phyloP scores from a whole-genome alignment of 2,329 filamentous ascomycete genomes.

The Nothophaeocryptopus gaeumannii region DNA sequence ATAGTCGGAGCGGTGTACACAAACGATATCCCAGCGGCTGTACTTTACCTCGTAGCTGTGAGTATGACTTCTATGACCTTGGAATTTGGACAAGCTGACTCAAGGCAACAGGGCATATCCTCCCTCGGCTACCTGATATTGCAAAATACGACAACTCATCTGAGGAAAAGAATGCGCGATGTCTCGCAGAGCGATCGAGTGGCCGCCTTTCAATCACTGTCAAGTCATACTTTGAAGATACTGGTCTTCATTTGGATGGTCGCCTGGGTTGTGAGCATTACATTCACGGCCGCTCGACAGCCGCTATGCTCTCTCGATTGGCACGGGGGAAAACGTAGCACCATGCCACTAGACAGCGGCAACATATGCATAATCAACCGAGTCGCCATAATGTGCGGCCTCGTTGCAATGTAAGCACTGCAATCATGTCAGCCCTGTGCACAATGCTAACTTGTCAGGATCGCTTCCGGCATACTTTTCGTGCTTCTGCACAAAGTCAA shows the following conservation, averaged over 20 bases:
- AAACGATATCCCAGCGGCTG: conserved; percentile 23
- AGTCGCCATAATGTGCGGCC: conserved; percentile 23
- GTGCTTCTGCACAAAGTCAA: conserved; percentile 26
- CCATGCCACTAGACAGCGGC: conserved; percentile 18
- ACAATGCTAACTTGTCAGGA: conserved; percentile 16
- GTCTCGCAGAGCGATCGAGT: conserved; percentile 18
- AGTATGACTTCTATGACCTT: neutral
- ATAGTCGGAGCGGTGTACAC: conserved; percentile 13
- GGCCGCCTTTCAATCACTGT: conserved; percentile 17
- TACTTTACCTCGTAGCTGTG: conserved; percentile 24
- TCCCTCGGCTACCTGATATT: conserved; percentile 22
- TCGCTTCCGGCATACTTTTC: conserved; percentile 23
- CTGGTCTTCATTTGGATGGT: conserved; percentile 27
- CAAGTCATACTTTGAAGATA: conserved; percentile 19
- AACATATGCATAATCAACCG: conserved; percentile 28
- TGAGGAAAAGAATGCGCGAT: conserved; percentile 13
- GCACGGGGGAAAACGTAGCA: neutral
- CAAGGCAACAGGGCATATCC: conserved; percentile 14
- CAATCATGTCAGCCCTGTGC: neutral
- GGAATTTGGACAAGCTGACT: no score
- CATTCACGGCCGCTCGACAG: conserved; percentile 24
- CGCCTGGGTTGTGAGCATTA: conserved; percentile 25
- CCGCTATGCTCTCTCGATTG: conserved; percentile 18
- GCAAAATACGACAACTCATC: conserved; percentile 21
- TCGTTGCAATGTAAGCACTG: conserved; percentile 25